A percentile compares a stretch with the other conserved stretches of the same genome.
phyloP scores from a whole-genome alignment of 495 filamentous ascomycete species.

The Trichoderma gamsii region DNA sequence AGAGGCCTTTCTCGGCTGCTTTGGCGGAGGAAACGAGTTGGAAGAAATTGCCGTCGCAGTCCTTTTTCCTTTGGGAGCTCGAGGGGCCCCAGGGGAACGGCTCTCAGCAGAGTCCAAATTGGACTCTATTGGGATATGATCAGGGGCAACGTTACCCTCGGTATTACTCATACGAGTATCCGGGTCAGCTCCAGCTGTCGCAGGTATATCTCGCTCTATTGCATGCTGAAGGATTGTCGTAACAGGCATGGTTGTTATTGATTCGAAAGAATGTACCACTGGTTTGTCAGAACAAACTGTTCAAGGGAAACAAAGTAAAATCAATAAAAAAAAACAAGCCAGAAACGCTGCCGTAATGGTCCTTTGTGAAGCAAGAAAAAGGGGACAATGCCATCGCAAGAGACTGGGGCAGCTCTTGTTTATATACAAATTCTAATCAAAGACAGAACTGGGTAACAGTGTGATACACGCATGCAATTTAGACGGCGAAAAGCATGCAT shows the following conservation, averaged over 20 bases:
- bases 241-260: not conserved
- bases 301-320: not conserved
- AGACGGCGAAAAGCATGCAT: not conserved
- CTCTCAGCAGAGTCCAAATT: too few relatives aligned
- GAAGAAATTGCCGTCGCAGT: too few relatives aligned
- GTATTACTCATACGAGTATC: too few relatives aligned
- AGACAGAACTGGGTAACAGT: not conserved
- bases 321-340: not conserved
- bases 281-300: not conserved
- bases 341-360: too few relatives aligned
- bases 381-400: not conserved
- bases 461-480: not conserved
- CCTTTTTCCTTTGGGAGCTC: too few relatives aligned
- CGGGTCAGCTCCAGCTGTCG: not conserved
- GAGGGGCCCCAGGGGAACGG: too few relatives aligned
- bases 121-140: too few relatives aligned
- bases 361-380: too few relatives aligned
- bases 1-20: too few relatives aligned
- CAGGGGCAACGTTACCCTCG: too few relatives aligned
- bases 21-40: too few relatives aligned
- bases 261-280: not conserved
- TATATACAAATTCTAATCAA: too few relatives aligned
- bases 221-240: slow-evolving; percentile 1
- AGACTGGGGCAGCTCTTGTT: not conserved
- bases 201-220: not conserved